A percentile compares a stretch with the other conserved stretches of the same genome.
These are phyloP conservation scores for Henningerozyma blattae DNA, from an alignment of 805 yeast genomes.

Conservation along the genomic window DNA sequence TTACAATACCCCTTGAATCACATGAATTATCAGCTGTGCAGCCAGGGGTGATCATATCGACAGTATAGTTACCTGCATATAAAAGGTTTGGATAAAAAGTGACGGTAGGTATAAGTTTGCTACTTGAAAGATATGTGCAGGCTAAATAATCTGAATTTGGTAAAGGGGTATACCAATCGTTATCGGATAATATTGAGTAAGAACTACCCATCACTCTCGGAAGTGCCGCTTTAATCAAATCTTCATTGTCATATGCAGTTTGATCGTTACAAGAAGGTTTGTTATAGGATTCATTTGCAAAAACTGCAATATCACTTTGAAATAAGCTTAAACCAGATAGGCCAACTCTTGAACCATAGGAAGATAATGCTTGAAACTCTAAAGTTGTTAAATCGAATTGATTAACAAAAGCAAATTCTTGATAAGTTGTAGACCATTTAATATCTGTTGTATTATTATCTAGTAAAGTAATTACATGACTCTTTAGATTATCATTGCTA, in stretches of 20 bases:
- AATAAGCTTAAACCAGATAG: slow-evolving; percentile 63
- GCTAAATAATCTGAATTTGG: slow-evolving; percentile 20
- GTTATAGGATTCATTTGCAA: slow-evolving; percentile 66
- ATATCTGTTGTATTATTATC: slow-evolving; percentile 27
- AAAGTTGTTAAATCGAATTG: slow-evolving; percentile 46
- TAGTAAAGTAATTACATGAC: slow-evolving; percentile 12
- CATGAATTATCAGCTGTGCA: slow-evolving; percentile 64
- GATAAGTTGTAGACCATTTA: slow-evolving; percentile 36
- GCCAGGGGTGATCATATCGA: slow-evolving; percentile 78
- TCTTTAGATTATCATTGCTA: slow-evolving; percentile 18
- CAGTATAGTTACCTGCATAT: slow-evolving; percentile 61
- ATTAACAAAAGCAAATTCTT: slow-evolving; percentile 76
- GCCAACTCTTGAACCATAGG: slow-evolving; percentile 60
- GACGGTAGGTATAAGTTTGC: slow-evolving; percentile 24
- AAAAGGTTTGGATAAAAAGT: slow-evolving; percentile 57
- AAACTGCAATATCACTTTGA: slow-evolving; percentile 42
- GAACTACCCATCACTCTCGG: neutral
- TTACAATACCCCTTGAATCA: slow-evolving; percentile 57
- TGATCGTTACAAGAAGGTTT: slow-evolving; percentile 28
- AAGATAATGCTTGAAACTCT: slow-evolving; percentile 49
- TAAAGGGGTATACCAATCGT: slow-evolving; percentile 22
- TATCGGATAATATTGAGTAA: slow-evolving; percentile 16
- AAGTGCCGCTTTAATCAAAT: too few species aligned
- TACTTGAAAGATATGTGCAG: slow-evolving; percentile 23
- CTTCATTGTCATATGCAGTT: too few species aligned